These are phyloP conservation scores for Iris pallida DNA, from an alignment of 116 monocot species.

Conservation along the genomic window DNA sequence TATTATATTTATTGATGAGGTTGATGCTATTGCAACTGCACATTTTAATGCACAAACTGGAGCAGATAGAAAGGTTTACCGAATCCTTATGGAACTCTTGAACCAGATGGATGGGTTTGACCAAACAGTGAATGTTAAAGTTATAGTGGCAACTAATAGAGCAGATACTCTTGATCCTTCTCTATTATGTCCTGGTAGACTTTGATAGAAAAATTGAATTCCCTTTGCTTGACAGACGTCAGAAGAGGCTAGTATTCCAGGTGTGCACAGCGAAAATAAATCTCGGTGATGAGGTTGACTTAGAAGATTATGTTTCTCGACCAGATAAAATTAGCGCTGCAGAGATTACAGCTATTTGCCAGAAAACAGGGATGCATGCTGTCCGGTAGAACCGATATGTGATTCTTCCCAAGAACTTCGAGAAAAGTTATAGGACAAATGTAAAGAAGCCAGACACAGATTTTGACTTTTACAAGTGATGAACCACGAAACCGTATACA, in stretches of 20 bases:
- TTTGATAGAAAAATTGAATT: conserved; percentile 99
- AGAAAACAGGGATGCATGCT: conserved; percentile 99
- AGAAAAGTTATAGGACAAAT: conserved; percentile 38
- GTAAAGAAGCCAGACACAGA: conserved; percentile 99
- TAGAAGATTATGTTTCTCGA: too few species aligned
- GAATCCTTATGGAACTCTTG: conserved; percentile 96
- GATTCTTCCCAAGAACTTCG: conserved; percentile 90
- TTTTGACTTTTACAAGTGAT: conserved; percentile 97
- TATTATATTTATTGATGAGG: conserved; percentile 98
- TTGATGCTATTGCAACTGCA: conserved; percentile 99
- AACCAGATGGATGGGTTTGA: conserved; percentile 99
- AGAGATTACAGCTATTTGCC: conserved; percentile 98
- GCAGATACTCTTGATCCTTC: conserved; percentile 98
- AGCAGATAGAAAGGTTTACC: conserved; percentile 98
- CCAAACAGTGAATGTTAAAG: conserved; percentile 98
- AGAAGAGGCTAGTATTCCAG: conserved; percentile 97
- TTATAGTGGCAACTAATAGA: conserved; percentile 98
- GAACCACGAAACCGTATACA: too few species aligned
- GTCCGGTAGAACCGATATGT: conserved; percentile 96
- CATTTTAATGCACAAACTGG: conserved; percentile 99
- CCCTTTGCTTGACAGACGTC: conserved; percentile 87
- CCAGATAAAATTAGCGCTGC: too few species aligned
- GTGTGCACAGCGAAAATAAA: too few species aligned
- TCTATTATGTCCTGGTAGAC: conserved; percentile 88
- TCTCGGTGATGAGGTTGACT: too few species aligned